phyloP scores from a whole-genome alignment of 129 eudicot species.

The Daucus carota region DH1_v3.0 NC_030387.2:35367001-35367500 shows the following conservation, averaged over 20 bases:
- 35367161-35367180: constrained; percentile 8
- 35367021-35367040: neutral
- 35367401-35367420: no score
- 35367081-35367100: neutral
- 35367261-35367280: neutral
- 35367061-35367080: neutral
- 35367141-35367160: neutral
- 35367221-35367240: constrained; percentile 3
- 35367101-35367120: neutral
- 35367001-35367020: neutral
- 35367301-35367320: no score
- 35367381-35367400: no score
- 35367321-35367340: no score
- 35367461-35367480: no score
- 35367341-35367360: no score
- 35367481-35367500: no score
- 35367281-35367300: neutral
- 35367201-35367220: constrained; percentile 17
- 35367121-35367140: constrained; percentile 16
- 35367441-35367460: no score
- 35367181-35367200: constrained; percentile 17
- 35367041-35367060: neutral
- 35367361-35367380: no score
- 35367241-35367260: neutral
- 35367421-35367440: no score